Conservation (phyloP, 1,139 yeast species). For the Meyerozyma carpophila region DNA sequence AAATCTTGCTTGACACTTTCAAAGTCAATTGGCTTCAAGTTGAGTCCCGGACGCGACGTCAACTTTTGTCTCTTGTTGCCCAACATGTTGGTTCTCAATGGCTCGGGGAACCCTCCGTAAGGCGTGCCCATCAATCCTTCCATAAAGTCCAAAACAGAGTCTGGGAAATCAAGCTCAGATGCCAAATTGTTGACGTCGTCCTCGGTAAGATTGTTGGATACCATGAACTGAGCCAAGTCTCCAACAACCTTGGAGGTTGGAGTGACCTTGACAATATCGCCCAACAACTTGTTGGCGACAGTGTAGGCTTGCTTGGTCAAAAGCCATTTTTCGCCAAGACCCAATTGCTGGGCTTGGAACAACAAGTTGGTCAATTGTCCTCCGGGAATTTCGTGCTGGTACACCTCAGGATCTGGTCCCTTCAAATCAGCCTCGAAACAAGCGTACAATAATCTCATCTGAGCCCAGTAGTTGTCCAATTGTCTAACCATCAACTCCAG, state of each 20-base stretch:
- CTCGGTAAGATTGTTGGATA: constrained; percentile 78
- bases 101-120: constrained; percentile 99
- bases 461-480: constrained; percentile 95
- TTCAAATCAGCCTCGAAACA: constrained; percentile 97
- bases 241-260: constrained; percentile 99
- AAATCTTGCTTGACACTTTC: constrained; percentile 66
- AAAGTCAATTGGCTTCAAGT: constrained; percentile 78
- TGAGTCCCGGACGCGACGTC: constrained; percentile 85
- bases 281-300: constrained; percentile 82
- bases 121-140: constrained; percentile 99
- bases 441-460: constrained; percentile 92
- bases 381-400: constrained; percentile 98
- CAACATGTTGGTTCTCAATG: constrained; percentile 84
- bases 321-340: constrained; percentile 92
- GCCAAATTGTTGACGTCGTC: constrained; percentile 89
- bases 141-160: constrained; percentile 93
- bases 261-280: constrained; percentile 96
- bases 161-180: constrained; percentile 92
- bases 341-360: constrained; percentile 99
- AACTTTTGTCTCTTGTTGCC: constrained; percentile 83
- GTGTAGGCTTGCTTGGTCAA: constrained; percentile 92
- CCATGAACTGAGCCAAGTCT: constrained; percentile 98
- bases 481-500: constrained; percentile 65
- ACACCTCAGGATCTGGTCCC: constrained; percentile 99
- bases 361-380: constrained; percentile 96